A percentile compares a stretch with the other conserved stretches of the same genome.
phyloP scores from a whole-genome alignment of 2,329 filamentous ascomycete species.

The Talaromyces piceae region DNA sequence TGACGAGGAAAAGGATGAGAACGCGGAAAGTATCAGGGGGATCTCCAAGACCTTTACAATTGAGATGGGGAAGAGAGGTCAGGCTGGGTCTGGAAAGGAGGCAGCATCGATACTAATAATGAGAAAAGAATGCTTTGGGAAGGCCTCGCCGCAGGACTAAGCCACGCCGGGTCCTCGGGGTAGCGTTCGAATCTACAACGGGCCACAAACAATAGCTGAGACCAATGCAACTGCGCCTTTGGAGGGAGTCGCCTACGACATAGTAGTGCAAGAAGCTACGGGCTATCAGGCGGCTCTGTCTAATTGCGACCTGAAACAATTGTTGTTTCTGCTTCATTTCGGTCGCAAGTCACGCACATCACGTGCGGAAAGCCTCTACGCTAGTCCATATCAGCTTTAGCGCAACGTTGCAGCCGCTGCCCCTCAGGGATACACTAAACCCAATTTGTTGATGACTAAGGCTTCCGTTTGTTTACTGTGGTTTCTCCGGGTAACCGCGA shows the following conservation, averaged over 20 bases:
- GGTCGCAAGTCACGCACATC: not conserved
- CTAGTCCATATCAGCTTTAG: not conserved
- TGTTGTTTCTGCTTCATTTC: not conserved
- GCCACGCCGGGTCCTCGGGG: not conserved
- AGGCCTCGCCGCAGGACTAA: not conserved
- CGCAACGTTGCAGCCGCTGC: not conserved
- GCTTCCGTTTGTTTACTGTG: constrained; percentile 9
- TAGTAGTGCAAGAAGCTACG: not conserved
- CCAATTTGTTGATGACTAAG: constrained; percentile 7
- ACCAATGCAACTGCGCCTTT: not conserved
- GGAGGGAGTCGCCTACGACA: not conserved
- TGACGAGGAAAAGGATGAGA: constrained; percentile 11
- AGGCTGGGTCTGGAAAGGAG: not conserved
- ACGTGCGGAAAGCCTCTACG: not conserved
- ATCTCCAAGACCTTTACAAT: constrained; percentile 9
- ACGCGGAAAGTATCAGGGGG: not conserved
- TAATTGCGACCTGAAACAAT: not conserved
- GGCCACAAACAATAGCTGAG: not conserved
- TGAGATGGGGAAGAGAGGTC: not conserved
- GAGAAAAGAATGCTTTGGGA: not conserved
- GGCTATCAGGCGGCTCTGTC: not conserved
- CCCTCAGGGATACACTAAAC: not conserved
- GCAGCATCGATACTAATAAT: not conserved
- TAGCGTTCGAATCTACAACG: not conserved
- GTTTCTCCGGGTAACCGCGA: constrained; percentile 11